Evolutionary conservation across 2,329 filamentous ascomycete genomes (phyloP), one percentile per base, ranked within the genome.

Genomic region (Dothideomycetes sp.): DNA sequence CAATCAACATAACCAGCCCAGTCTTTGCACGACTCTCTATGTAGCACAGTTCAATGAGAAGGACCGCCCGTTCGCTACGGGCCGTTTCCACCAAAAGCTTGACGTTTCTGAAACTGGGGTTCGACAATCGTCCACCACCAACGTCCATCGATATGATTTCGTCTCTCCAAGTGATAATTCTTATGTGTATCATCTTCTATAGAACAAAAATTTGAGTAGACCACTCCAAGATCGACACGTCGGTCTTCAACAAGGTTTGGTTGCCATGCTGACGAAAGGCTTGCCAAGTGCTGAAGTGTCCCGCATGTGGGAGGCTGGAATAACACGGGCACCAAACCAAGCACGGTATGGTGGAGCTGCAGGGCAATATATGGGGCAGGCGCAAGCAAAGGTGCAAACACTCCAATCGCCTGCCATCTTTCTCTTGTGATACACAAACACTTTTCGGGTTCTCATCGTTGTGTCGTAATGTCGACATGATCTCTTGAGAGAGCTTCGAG

Each of bases 71-170:
- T 39, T 39, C 35, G 35, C 35, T 24, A 20, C 43, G 43, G 43
- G 43, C 37, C 43, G 43, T 45, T 45, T 39, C 33, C 25, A 29
- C 19, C 19, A 20, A 27, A 41, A 41, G 38, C 38, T 41, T 41
- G 38, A 27, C 20, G n/a, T n/a, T n/a, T n/a, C 24, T 15, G 29
- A 33, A 16, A 20, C 31, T 20, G 29, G 38, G 29, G 38, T 20
- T 16, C 38, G 30, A 32, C 18, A 17, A 36, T 25, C 38, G 49
- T 36, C 41, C 22, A 24, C 7, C 22, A 7, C 22, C 12, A 11
- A 24, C 12, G 22, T 11, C 12, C 25, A n/a, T 34, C 16, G 35
- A 38, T 24, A 19, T 38, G n/a, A 9, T n/a, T n/a, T n/a, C n/a
- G n/a, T n/a, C n/a, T n/a, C n/a, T n/a, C n/a, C n/a, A n/a, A n/a